Evolutionary conservation across 2,329 filamentous ascomycete genomes (phyloP).

Genomic region (Knufia petricola): DNA sequence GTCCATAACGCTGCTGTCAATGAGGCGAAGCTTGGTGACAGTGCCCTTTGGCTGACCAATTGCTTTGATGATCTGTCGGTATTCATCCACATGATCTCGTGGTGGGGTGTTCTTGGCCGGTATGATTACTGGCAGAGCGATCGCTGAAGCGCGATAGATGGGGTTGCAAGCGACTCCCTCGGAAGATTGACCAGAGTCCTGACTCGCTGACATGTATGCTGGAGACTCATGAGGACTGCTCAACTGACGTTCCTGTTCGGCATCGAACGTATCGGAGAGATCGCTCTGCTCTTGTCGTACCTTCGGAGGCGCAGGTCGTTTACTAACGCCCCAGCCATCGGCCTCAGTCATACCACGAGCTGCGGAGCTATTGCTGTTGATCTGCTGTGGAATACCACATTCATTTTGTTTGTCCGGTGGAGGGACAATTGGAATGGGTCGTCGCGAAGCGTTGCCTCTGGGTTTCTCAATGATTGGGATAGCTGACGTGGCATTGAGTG

Average conservation of each 20-base stretch:
- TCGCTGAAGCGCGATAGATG: too few relatives aligned
- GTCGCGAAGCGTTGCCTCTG: not conserved
- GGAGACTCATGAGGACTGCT: not conserved
- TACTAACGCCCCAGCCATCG: slow-evolving; percentile 19
- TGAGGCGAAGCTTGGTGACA: slow-evolving; percentile 15
- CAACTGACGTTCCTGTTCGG: not conserved
- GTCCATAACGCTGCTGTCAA: slow-evolving; percentile 15
- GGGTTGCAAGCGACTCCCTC: not conserved
- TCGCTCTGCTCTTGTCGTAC: slow-evolving; percentile 16
- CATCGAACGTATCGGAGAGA: slow-evolving; percentile 10
- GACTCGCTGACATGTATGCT: not conserved
- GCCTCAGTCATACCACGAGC: slow-evolving; percentile 5
- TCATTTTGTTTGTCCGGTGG: slow-evolving; percentile 12
- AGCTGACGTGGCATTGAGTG: not conserved
- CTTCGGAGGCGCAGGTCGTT: slow-evolving; percentile 14
- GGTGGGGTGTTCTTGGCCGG: not conserved
- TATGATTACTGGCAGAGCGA: not conserved
- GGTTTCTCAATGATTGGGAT: not conserved
- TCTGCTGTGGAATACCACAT: not conserved
- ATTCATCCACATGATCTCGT: slow-evolving; percentile 14
- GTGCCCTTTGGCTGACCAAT: slow-evolving; percentile 18
- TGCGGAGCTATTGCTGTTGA: not conserved
- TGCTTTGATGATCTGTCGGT: slow-evolving; percentile 18
- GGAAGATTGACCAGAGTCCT: not conserved
- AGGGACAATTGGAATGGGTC: slow-evolving; percentile 20